Evolutionary conservation across 1,284 basidiomycete species (phyloP), one percentile per base, ranked within the genome.

Genomic region (Boletellus deceptivus): DNA sequence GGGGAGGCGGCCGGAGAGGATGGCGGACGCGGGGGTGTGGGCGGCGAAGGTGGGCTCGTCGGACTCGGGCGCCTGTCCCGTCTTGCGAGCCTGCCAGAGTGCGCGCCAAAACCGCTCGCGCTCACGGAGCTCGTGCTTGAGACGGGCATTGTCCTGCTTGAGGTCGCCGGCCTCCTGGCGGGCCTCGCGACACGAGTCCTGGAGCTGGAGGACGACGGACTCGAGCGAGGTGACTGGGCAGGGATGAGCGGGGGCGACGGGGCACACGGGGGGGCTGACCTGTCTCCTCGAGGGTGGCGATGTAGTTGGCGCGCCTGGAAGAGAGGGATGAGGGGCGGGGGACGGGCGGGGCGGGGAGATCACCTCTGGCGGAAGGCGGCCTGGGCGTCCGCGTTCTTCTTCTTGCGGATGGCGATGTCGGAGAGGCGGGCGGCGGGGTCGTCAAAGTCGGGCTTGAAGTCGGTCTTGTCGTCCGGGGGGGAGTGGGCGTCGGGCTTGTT

Each of bases 241-340:
- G 45, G 53, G 24, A 34, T 52, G 59, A 62, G 57, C 49, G 59
- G 53, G 50, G 54, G 18, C 48, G 52, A 41, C 47, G 48, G 29
- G 55, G 59, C 50, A 55, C 51, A 53, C 49, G 43, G 27, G 49
- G 20, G 55, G 63, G 56, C 69, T 72, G 63, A 86, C 88, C 88
- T 75, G 89, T 89, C 70, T 89, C 89, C 68, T 91, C 89, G 57
- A 91, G 79, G n/a, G 88, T 91, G 42, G 86, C 82, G 64, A 91
- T 91, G 67, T 91, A 91, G 70, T 88, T 90, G 46, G 86, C 86
- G 57, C 89, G 77, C 61, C 89, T 75, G 38, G 79, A 60, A 50
- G 50, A 86, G 65, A 74, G 74, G 16, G 56, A 69, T 66, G 52
- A 65, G 64, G 49, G 39, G 52, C 44, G 18, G 31, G 17, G 43